Evolutionary conservation across 2,329 filamentous ascomycete genomes (phyloP).

Genomic region (Albifimbria verrucaria): DNA sequence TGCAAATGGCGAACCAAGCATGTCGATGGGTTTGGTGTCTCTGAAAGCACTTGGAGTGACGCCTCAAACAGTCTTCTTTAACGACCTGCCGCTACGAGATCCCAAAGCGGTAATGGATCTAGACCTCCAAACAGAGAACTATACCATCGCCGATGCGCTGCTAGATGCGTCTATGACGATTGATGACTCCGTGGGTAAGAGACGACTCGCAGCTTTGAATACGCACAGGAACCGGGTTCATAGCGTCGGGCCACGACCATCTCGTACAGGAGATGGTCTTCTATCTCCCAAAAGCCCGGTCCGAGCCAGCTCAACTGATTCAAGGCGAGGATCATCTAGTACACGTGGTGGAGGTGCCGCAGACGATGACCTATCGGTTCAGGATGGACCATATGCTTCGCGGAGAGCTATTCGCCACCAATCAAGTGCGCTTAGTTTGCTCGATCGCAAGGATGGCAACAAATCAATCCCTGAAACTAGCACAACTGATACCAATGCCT

Average conservation of each 20-base stretch:
- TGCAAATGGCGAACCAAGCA: conserved; percentile 29
- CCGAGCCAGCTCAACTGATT: conserved; percentile 32
- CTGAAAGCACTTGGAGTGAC: conserved; percentile 74
- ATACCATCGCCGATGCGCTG: conserved; percentile 86
- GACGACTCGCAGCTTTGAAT: conserved; percentile 49
- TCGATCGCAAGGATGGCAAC: conserved; percentile 56
- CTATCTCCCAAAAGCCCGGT: conserved; percentile 27
- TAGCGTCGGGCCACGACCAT: conserved; percentile 28
- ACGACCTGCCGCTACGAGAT: conserved; percentile 62
- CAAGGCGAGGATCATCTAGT: conserved; percentile 31
- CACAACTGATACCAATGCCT: conserved; percentile 56
- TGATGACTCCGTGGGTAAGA: conserved; percentile 60
- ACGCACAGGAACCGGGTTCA: conserved; percentile 43
- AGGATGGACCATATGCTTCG: conserved; percentile 39
- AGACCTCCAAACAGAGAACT: conserved; percentile 41
- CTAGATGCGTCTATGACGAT: conserved; percentile 89
- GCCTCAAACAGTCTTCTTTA: conserved; percentile 89
- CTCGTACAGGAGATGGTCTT: conserved; percentile 18
- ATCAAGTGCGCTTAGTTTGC: conserved; percentile 55
- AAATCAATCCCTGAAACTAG: conserved; percentile 58
- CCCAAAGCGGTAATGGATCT: conserved; percentile 29
- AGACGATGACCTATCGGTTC: conserved; percentile 32
- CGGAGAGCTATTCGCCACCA: conserved; percentile 51
- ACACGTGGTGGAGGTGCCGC: conserved; percentile 18
- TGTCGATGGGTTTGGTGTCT: conserved; percentile 52